phyloP scores from a whole-genome alignment of 2,329 filamentous ascomycete genomes.

The Penicillium sp. region DNA sequence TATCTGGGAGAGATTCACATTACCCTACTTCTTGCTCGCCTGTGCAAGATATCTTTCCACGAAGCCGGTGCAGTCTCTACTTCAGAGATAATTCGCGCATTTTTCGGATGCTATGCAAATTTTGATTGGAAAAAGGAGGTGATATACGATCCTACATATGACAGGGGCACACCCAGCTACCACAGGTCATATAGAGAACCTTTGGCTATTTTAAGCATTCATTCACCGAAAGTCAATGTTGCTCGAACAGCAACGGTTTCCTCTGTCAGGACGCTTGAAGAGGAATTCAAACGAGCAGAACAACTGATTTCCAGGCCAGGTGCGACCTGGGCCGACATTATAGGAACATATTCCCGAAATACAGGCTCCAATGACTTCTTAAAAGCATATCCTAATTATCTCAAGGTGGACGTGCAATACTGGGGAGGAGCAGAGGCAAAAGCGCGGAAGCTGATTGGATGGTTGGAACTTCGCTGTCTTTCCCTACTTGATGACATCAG shows the following conservation, averaged over 20 bases:
- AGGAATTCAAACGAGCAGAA: constrained; percentile 51
- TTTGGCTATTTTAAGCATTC: constrained; percentile 61
- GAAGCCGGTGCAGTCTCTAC: constrained; percentile 38
- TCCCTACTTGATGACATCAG: constrained; percentile 57
- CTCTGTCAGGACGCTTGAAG: constrained; percentile 49
- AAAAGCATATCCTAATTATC: constrained; percentile 49
- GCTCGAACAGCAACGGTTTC: constrained; percentile 52
- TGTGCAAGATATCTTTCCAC: constrained; percentile 54
- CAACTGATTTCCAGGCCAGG: constrained; percentile 33
- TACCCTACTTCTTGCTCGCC: constrained; percentile 56
- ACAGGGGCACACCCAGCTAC: constrained; percentile 39
- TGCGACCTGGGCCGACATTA: constrained; percentile 44
- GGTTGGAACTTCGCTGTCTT: constrained; percentile 61
- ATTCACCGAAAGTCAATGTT: constrained; percentile 60
- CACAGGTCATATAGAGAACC: constrained; percentile 56
- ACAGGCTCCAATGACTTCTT: constrained; percentile 46
- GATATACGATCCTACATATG: constrained; percentile 59
- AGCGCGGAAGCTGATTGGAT: constrained; percentile 56
- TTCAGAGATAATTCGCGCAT: constrained; percentile 53
- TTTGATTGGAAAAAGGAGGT: constrained; percentile 57
- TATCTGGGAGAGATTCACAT: constrained; percentile 64
- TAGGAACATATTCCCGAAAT: constrained; percentile 21
- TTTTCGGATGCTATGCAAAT: constrained; percentile 60
- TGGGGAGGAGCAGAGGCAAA: constrained; percentile 58
- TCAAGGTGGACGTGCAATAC: constrained; percentile 61